These are phyloP conservation scores for Collybia nuda DNA, from an alignment of 768 basidiomycete species.

Conservation along the genomic window DNA sequence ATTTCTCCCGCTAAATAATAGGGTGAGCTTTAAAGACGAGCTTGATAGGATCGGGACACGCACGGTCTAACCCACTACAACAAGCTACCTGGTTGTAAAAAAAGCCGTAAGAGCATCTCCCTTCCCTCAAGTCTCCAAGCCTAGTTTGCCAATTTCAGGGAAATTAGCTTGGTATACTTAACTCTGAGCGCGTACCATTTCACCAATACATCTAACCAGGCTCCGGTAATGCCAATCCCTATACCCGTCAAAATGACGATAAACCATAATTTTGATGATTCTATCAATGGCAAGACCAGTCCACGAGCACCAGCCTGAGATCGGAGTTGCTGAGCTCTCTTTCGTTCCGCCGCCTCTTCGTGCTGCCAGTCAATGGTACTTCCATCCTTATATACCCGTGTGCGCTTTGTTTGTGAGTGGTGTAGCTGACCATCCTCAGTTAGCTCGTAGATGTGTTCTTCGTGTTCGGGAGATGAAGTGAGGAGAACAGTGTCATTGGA, in stretches of 20 bases:
- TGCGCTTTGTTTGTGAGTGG: constrained; percentile 22
- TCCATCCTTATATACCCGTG: constrained; percentile 53
- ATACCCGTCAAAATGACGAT: constrained; percentile 66
- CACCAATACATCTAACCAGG: constrained; percentile 72
- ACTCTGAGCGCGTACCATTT: constrained; percentile 51
- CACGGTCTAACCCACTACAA: constrained; percentile 65
- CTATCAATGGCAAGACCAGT: constrained; percentile 50
- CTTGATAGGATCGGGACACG: constrained; percentile 21
- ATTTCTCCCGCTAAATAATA: constrained; percentile 56
- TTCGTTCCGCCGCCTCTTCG: constrained; percentile 63
- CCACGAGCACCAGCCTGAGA: constrained; percentile 57
- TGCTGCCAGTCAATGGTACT: constrained; percentile 69
- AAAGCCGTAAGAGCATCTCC: constrained; percentile 65
- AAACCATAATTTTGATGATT: constrained; percentile 63
- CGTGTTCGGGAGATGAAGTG: constrained; percentile 22
- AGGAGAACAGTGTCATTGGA: constrained; percentile 7
- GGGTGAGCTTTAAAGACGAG: constrained; percentile 1
- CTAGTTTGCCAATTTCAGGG: constrained; percentile 19
- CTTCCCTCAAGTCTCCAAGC: constrained; percentile 70
- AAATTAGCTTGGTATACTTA: background rate
- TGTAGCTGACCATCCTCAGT: constrained; percentile 41
- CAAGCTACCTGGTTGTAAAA: constrained; percentile 74
- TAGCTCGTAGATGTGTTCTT: constrained; percentile 45
- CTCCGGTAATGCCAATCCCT: constrained; percentile 67
- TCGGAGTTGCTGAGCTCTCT: constrained; percentile 47